These are phyloP conservation scores for Leccinum arenicola DNA, from an alignment of 768 basidiomycete species.

Conservation along the genomic window DNA sequence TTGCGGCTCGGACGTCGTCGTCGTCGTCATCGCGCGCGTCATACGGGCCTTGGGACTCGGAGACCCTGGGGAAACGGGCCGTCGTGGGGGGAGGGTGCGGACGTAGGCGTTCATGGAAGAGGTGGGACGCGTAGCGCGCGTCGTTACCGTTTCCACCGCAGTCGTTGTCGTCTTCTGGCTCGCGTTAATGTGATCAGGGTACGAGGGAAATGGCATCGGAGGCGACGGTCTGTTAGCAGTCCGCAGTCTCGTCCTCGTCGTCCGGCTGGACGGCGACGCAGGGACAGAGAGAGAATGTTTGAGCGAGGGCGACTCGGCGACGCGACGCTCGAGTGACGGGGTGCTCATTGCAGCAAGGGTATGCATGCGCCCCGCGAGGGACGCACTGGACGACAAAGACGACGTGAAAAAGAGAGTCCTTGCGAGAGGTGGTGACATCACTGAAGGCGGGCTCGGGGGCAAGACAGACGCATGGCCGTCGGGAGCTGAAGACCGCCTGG, in stretches of 20 bases:
- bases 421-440: slow-evolving; percentile 57
- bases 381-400: slow-evolving; percentile 12
- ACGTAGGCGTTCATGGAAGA: not conserved
- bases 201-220: slow-evolving; percentile 25
- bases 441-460: slow-evolving; percentile 53
- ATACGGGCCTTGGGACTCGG: slow-evolving; percentile 8
- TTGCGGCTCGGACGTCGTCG: not conserved
- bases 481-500: slow-evolving; percentile 15
- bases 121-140: not conserved
- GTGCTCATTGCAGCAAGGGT: not conserved
- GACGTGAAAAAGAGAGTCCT: slow-evolving; percentile 52
- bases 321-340: not conserved
- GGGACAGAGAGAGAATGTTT: slow-evolving; percentile 22
- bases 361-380: slow-evolving; percentile 12
- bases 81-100: too few species aligned
- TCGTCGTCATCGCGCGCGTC: not conserved
- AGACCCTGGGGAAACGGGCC: slow-evolving; percentile 6
- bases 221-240: slow-evolving; percentile 1
- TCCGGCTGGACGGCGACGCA: slow-evolving; percentile 17
- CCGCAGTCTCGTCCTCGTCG: slow-evolving; percentile 2
- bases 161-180: not conserved
- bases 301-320: slow-evolving; percentile 3
- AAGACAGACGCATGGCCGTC: slow-evolving; percentile 40
- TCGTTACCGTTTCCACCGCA: not conserved
- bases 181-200: slow-evolving; percentile 4